Conservation (phyloP, 2,329 filamentous ascomycete genomes). For the Nemania diffusa region DNA sequence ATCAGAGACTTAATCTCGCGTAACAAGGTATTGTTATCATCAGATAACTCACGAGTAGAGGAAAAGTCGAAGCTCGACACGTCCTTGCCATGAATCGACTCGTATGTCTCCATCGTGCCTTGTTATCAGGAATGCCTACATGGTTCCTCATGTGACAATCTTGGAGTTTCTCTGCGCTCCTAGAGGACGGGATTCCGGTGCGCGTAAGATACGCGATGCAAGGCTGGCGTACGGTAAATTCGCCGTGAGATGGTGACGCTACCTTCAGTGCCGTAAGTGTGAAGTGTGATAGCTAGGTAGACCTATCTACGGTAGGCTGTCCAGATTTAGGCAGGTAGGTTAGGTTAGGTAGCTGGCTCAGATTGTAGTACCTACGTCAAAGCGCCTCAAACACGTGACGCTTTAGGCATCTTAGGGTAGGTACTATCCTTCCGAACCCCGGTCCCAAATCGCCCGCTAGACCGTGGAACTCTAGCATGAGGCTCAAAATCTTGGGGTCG, state of each 20-base stretch:
- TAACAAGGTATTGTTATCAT: slow-evolving; percentile 27
- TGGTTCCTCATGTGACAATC: slow-evolving; percentile 15
- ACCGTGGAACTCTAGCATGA: slow-evolving; percentile 21
- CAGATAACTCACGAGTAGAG: slow-evolving; percentile 60
- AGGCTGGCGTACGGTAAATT: not conserved
- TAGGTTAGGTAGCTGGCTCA: not conserved
- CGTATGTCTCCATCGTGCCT: slow-evolving; percentile 63
- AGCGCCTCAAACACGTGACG: slow-evolving; percentile 21
- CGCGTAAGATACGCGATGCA: not conserved
- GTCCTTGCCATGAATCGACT: slow-evolving; percentile 68
- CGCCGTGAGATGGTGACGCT: not conserved
- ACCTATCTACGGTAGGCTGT: not conserved
- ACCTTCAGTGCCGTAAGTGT: not conserved
- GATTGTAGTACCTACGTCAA: slow-evolving; percentile 11
- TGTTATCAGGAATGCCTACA: slow-evolving; percentile 27
- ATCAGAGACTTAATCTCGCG: slow-evolving; percentile 32
- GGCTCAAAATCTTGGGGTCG: slow-evolving; percentile 30
- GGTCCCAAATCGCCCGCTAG: slow-evolving; percentile 13
- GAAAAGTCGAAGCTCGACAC: slow-evolving; percentile 68
- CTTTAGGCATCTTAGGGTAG: not conserved
- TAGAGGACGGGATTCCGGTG: not conserved
- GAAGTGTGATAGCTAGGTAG: not conserved
- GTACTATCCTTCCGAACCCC: slow-evolving; percentile 6
- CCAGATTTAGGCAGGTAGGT: not conserved
- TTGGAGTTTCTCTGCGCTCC: not conserved